Percentiles rank a stretch among this genome's conserved stretches.
phyloP scores from a whole-genome alignment of 352 stramenopile genomes.

The Phytophthora idaei region DNA sequence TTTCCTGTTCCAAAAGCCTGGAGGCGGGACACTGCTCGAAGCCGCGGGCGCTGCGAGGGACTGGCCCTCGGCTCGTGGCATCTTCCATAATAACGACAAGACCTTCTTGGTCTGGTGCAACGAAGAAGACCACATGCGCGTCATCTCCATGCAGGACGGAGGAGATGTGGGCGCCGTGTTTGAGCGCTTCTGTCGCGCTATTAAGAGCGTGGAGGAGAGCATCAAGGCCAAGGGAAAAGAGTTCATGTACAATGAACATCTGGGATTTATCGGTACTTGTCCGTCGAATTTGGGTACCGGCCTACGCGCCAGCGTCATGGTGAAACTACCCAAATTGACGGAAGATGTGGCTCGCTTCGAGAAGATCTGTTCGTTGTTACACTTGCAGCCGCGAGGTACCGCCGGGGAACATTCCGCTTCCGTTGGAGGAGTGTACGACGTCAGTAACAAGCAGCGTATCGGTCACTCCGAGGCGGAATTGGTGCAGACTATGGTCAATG shows the following conservation, averaged over 20 bases:
- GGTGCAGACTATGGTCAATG: slow-evolving; percentile 95
- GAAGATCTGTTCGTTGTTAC: slow-evolving; percentile 64
- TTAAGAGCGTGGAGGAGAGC: slow-evolving; percentile 52
- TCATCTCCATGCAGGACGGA: slow-evolving; percentile 84
- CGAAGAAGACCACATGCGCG: slow-evolving; percentile 81
- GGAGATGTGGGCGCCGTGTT: slow-evolving; percentile 91
- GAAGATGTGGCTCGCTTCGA: slow-evolving; percentile 65
- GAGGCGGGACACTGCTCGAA: slow-evolving; percentile 69
- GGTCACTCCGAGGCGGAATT: slow-evolving; percentile 90
- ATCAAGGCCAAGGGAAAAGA: slow-evolving; percentile 64
- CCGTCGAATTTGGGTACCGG: slow-evolving; percentile 79
- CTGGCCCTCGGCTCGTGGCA: slow-evolving; percentile 89
- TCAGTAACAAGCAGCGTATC: slow-evolving; percentile 90
- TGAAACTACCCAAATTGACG: slow-evolving; percentile 71
- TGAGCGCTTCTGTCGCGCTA: slow-evolving; percentile 73
- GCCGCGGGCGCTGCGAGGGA: slow-evolving; percentile 80
- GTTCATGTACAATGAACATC: slow-evolving; percentile 75
- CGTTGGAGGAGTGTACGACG: slow-evolving; percentile 83
- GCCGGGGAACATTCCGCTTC: slow-evolving; percentile 72
- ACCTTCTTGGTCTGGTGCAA: slow-evolving; percentile 86
- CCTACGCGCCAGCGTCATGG: slow-evolving; percentile 67
- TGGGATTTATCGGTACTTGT: slow-evolving; percentile 72
- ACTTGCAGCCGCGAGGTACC: slow-evolving; percentile 62
- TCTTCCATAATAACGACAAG: slow-evolving; percentile 90
- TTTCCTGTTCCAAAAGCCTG: slow-evolving; percentile 92